Base-by-base conservation (phyloP, 73 alveolate species). In the Diophrys sp. region DNA sequence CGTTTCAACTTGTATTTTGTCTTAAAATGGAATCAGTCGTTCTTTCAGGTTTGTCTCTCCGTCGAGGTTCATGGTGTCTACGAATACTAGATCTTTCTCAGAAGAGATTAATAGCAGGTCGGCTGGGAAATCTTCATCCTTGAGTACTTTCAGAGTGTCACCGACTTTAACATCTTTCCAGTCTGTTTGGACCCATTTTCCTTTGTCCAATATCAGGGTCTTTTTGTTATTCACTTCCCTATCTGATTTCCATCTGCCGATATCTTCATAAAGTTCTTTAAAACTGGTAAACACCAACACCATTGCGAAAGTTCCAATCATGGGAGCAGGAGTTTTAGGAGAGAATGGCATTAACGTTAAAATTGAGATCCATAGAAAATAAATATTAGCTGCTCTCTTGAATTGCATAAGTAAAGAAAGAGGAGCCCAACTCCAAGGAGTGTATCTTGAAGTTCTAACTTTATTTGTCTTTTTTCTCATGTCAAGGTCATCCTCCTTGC, bases 31-130 rank as follows among this genome's bases (percentile, higher is more conserved):
- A 18, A 89, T 82, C 82, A 79, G 34, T 71, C 92, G 94, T 56
- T 91, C 89, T 79, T 94, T 94, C 67, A 95, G 74, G 77, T 94
- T 94, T 23, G 96, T 91, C 71, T 94, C 98, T 1, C 98, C 98
- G 75, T 94, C 97, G 23, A 94, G 85, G 72, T 91, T 91, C 96
- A 92, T 94, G 29, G 98, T 94, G 83, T 94, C 97, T 0, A 94
- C 95, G 66, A 73, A 88, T 31, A 79, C 83, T 23, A 85, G 84
- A 71, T 74, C 90, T 77, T 83, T 75, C 67, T 32, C 74, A 73
- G 93, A 76, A 1, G 95, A 70, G 23, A 95, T 71, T 27, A 88
- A 57, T 28, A 93, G 76, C 27, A 93, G 53, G 81, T 95, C 99
- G 33, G 97, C 93, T 25, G 98, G 95, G 72, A 93, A 80, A 67